Evolutionary conservation across 208 protist species (phyloP).

Genomic region (Leptomonas pyrrhocoris): DNA sequence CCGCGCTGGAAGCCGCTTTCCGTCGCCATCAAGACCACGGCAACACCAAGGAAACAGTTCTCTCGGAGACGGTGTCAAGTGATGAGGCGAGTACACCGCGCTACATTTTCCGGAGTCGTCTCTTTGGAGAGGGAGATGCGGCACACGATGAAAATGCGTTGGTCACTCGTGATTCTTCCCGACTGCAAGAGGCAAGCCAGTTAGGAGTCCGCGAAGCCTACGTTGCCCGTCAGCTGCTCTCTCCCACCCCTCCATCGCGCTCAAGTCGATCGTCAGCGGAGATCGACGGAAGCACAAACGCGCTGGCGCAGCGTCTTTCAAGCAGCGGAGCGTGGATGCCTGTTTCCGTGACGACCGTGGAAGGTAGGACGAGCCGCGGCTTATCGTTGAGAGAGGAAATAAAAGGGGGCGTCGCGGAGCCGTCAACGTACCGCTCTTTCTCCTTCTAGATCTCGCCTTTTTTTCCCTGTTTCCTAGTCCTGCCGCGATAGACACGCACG

Average conservation of each 20-base stretch:
- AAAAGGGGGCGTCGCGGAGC: not conserved
- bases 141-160: not conserved
- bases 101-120: slow-evolving; percentile 9
- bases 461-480: not conserved
- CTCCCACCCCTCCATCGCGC: slow-evolving; percentile 4
- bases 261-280: not conserved
- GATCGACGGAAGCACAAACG: not conserved
- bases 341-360: slow-evolving; percentile 7
- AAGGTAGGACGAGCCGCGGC: not conserved
- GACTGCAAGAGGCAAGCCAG: not conserved
- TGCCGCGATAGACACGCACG: no score
- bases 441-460: not conserved
- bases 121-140: slow-evolving; percentile 3
- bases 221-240: not conserved
- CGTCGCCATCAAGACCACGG: not conserved
- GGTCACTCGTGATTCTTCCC: not conserved
- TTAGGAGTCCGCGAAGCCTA: not conserved
- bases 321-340: not conserved
- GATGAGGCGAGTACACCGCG: not conserved
- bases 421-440: not conserved
- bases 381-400: not conserved
- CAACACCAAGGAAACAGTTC: not conserved
- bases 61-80: not conserved
- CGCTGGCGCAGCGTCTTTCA: not conserved
- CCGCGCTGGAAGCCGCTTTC: not conserved